Conservation (phyloP, 257 asterid genomes). For the Verbena officinalis region DNA sequence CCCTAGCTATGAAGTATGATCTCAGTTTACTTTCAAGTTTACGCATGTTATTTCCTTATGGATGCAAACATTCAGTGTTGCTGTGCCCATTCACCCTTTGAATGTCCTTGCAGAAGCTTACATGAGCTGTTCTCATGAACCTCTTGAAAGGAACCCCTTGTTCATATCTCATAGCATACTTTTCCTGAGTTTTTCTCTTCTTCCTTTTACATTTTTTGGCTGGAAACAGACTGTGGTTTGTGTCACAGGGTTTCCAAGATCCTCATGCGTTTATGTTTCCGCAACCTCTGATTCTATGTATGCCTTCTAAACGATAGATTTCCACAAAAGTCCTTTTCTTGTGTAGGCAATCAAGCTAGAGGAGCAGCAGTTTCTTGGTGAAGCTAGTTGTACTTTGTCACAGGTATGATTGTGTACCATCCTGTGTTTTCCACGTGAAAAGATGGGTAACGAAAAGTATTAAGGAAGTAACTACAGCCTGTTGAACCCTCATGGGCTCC, state of each 20-base stretch:
- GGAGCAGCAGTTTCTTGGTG: slow-evolving; percentile 98
- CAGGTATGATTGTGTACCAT: slow-evolving; percentile 58
- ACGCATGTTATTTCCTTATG: not conserved
- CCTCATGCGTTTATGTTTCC: slow-evolving; percentile 6
- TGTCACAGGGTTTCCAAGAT: slow-evolving; percentile 31
- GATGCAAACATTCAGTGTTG: not conserved
- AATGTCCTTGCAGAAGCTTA: not conserved
- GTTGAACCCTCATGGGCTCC: slow-evolving; percentile 14
- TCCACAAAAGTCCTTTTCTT: slow-evolving; percentile 19
- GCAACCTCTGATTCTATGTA: slow-evolving; percentile 19
- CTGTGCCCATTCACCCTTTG: not conserved
- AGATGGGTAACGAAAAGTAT: slow-evolving; percentile 14
- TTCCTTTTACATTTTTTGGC: not conserved
- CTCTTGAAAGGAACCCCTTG: not conserved
- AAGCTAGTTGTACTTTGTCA: slow-evolving; percentile 80
- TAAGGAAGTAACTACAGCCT: slow-evolving; percentile 16
- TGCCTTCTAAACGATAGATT: slow-evolving; percentile 7
- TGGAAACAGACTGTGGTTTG: not conserved
- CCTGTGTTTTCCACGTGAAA: slow-evolving; percentile 11
- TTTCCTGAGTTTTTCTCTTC: not conserved
- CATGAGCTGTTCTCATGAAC: not conserved
- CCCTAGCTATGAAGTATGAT: not conserved
- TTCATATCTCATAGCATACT: slow-evolving; percentile 2
- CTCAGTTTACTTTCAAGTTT: not conserved
- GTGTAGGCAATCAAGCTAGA: slow-evolving; percentile 68